These are phyloP conservation scores for Aspergillus neoniger DNA, from an alignment of 2,329 filamentous ascomycete genomes.

Conservation along the genomic window DNA sequence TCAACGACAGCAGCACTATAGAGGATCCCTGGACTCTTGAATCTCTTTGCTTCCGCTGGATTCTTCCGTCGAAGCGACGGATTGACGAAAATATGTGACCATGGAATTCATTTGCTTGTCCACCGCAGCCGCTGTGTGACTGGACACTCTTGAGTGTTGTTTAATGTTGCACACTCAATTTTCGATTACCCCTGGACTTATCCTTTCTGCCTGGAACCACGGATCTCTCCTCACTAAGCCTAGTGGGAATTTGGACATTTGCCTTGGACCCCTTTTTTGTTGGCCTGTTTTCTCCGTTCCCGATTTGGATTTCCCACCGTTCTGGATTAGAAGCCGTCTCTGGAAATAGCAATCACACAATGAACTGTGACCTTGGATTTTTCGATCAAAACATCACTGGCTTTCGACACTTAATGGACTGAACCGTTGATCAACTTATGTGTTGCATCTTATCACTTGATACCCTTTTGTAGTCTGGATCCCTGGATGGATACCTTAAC, in stretches of 20 bases:
- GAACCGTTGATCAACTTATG: slow-evolving; percentile 3
- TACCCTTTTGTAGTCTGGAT: slow-evolving; percentile 13
- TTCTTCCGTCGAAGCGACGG: slow-evolving; percentile 23
- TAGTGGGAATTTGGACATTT: slow-evolving; percentile 28
- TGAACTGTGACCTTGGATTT: neutral
- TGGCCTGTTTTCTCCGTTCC: slow-evolving; percentile 7
- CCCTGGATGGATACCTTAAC: neutral
- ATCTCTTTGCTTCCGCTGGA: slow-evolving; percentile 16
- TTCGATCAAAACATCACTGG: neutral
- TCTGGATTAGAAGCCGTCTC: slow-evolving; percentile 2
- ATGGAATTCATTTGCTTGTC: slow-evolving; percentile 22
- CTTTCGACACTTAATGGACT: neutral
- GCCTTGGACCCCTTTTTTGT: slow-evolving; percentile 13
- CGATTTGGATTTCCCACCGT: neutral
- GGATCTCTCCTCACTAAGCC: slow-evolving; percentile 29
- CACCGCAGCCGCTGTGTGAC: slow-evolving; percentile 37
- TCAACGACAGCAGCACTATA: slow-evolving; percentile 4
- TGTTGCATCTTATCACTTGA: slow-evolving; percentile 7
- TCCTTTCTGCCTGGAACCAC: slow-evolving; percentile 15
- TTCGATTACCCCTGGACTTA: slow-evolving; percentile 22
- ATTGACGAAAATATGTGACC: slow-evolving; percentile 28
- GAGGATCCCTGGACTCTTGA: slow-evolving; percentile 13
- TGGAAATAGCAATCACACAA: slow-evolving; percentile 11
- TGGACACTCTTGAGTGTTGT: slow-evolving; percentile 41
- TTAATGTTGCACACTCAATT: slow-evolving; percentile 42